Percentiles rank a stretch among this genome's conserved stretches.
These are phyloP conservation scores for Eucalyptus regnans DNA, from an alignment of 345 rosid genomes.

Conservation along the genomic window DNA sequence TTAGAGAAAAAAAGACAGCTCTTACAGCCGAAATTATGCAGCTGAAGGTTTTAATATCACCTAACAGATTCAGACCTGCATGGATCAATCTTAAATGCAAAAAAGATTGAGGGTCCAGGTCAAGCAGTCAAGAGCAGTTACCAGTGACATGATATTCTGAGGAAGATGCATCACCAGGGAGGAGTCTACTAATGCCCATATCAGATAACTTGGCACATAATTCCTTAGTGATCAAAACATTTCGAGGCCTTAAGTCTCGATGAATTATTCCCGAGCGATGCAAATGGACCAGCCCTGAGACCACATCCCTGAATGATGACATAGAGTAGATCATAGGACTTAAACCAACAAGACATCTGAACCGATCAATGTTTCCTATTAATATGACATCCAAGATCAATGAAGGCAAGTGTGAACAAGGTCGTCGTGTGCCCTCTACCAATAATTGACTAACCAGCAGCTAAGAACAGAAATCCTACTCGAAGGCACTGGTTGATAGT, in stretches of 20 bases:
- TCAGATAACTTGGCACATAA: slow-evolving; percentile 86
- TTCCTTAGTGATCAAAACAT: slow-evolving; percentile 67
- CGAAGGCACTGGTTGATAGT: too few species aligned
- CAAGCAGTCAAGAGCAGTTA: slow-evolving; percentile 2
- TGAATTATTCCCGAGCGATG: slow-evolving; percentile 86
- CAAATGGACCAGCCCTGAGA: slow-evolving; percentile 77
- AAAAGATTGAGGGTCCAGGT: not conserved
- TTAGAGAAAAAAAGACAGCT: not conserved
- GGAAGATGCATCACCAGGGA: slow-evolving; percentile 62
- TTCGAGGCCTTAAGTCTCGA: slow-evolving; percentile 86
- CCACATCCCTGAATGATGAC: slow-evolving; percentile 52
- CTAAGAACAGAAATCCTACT: too few species aligned
- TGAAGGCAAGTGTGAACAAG: slow-evolving; percentile 30
- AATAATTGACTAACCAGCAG: too few species aligned
- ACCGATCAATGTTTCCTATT: not conserved
- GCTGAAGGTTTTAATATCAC: not conserved
- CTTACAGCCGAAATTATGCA: not conserved
- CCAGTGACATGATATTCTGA: slow-evolving; percentile 74
- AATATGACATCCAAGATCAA: slow-evolving; percentile 5
- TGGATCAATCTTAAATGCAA: not conserved
- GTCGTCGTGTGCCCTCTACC: too few species aligned
- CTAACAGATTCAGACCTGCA: not conserved
- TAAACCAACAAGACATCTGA: not conserved
- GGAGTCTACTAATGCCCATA: slow-evolving; percentile 92
- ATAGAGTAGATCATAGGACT: not conserved